These are phyloP conservation scores for Pichia nanzhaoensis DNA, from an alignment of 805 yeast genomes.

Conservation along the genomic window DNA sequence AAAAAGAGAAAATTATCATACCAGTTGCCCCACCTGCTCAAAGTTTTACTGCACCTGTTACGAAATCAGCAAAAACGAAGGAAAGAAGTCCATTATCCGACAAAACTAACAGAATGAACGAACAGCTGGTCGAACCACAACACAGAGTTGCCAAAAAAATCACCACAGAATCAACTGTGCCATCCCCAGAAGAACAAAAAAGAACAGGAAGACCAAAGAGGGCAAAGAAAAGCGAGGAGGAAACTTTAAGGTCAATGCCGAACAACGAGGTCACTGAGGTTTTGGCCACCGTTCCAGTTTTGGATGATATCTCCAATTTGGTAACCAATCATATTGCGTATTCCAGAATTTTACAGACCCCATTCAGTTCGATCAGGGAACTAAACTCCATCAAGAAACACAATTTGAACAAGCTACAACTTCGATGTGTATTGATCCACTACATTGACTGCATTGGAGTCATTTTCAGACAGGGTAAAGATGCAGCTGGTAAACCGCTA, in stretches of 20 bases:
- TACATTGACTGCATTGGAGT: constrained; percentile 70
- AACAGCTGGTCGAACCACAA: not conserved
- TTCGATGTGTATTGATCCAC: constrained; percentile 38
- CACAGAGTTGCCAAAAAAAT: not conserved
- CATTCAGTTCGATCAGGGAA: constrained; percentile 56
- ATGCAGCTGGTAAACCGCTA: constrained; percentile 91
- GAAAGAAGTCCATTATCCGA: no score
- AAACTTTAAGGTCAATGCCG: constrained; percentile 14
- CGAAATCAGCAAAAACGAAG: no score
- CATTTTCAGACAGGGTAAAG: constrained; percentile 83
- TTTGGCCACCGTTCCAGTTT: constrained; percentile 32
- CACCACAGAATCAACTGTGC: not conserved
- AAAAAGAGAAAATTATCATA: not conserved
- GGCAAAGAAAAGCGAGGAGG: constrained; percentile 9
- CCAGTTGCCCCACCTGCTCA: no score
- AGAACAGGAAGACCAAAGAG: constrained; percentile 12
- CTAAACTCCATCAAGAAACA: constrained; percentile 53
- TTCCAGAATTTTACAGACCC: constrained; percentile 81
- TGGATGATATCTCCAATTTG: constrained; percentile 53
- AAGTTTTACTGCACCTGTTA: no score
- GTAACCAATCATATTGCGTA: constrained; percentile 83
- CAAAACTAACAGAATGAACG: no score
- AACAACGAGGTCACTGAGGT: constrained; percentile 25
- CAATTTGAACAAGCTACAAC: constrained; percentile 37
- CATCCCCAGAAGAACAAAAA: constrained; percentile 3